phyloP scores from a whole-genome alignment of 1,284 basidiomycete species.

The Xerocomus cyaneibrunnescens region DNA sequence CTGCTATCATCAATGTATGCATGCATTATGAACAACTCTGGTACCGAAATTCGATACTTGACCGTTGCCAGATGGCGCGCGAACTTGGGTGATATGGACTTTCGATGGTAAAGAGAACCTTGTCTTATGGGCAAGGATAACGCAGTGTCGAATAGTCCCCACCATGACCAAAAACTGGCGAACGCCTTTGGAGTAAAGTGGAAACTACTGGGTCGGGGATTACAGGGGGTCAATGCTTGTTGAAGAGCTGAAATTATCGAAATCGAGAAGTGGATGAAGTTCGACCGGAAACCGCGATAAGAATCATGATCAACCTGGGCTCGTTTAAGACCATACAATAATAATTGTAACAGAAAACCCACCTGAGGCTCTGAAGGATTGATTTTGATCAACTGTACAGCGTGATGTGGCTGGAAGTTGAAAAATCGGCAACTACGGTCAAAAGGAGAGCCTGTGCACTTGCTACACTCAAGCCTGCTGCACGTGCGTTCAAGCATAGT shows the following conservation, averaged over 20 bases:
- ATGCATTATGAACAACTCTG: slow-evolving; percentile 84
- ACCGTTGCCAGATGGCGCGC: slow-evolving; percentile 87
- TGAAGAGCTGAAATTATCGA: slow-evolving; percentile 71
- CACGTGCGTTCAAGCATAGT: slow-evolving; percentile 87
- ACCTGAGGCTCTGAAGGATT: slow-evolving; percentile 50
- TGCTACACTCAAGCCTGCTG: slow-evolving; percentile 59
- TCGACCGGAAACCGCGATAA: slow-evolving; percentile 87
- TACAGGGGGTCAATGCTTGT: slow-evolving; percentile 24
- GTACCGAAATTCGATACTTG: slow-evolving; percentile 86
- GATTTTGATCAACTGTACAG: slow-evolving; percentile 67
- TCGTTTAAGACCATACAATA: not conserved
- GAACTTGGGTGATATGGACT: slow-evolving; percentile 84
- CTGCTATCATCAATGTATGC: slow-evolving; percentile 80
- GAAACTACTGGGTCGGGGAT: slow-evolving; percentile 61
- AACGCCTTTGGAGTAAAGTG: slow-evolving; percentile 89
- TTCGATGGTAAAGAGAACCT: slow-evolving; percentile 77
- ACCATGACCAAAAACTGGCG: slow-evolving; percentile 94
- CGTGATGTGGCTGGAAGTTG: slow-evolving; percentile 81
- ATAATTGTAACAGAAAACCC: slow-evolving; percentile 16
- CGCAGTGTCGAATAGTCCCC: slow-evolving; percentile 78
- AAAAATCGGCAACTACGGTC: slow-evolving; percentile 83
- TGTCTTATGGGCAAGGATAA: slow-evolving; percentile 87
- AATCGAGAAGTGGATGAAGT: slow-evolving; percentile 92
- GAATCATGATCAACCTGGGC: slow-evolving; percentile 66
- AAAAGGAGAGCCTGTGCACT: slow-evolving; percentile 65